Percentiles rank a stretch among this genome's conserved stretches.
Evolutionary conservation across 768 basidiomycete species (phyloP).

Genomic region (Polyporus arcularius): DNA sequence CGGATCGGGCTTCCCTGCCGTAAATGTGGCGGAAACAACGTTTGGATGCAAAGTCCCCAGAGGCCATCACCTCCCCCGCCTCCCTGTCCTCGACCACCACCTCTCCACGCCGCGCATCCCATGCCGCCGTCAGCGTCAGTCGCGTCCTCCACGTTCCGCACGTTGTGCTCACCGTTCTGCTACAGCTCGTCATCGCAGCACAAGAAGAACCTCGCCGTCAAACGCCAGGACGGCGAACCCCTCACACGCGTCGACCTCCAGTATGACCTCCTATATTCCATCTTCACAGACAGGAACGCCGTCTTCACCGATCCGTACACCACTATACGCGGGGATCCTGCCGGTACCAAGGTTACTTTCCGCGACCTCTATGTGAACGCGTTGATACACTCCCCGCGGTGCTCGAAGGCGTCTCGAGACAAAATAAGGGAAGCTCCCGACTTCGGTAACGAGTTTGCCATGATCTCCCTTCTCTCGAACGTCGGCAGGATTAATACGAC

Average conservation of each 20-base stretch:
- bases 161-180: conserved; percentile 25
- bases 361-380: conserved; percentile 50
- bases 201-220: conserved; percentile 44
- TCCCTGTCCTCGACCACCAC: not conserved
- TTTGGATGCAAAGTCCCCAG: conserved; percentile 14
- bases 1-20: conserved; percentile 26
- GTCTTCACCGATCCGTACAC: conserved; percentile 67
- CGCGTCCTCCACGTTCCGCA: not conserved
- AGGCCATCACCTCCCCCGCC: conserved; percentile 13
- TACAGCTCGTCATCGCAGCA: conserved; percentile 44
- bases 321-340: conserved; percentile 37
- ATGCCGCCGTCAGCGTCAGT: conserved; percentile 29
- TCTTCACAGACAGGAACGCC: conserved; percentile 47
- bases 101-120: conserved; percentile 1
- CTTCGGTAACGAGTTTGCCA: conserved; percentile 72
- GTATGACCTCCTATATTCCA: conserved; percentile 47
- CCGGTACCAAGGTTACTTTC: conserved; percentile 41
- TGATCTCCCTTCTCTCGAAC: conserved; percentile 72
- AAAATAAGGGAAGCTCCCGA: conserved; percentile 62
- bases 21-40: conserved; percentile 31
- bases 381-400: conserved; percentile 58
- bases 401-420: conserved; percentile 69
- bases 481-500: conserved; percentile 83
- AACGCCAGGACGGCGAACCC: conserved; percentile 65
- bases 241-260: conserved; percentile 70